Percentiles rank a stretch among this genome's conserved stretches.
These are phyloP conservation scores for Boletellus deceptivus DNA, from an alignment of 1,284 basidiomycete genomes.

Conservation along the genomic window DNA sequence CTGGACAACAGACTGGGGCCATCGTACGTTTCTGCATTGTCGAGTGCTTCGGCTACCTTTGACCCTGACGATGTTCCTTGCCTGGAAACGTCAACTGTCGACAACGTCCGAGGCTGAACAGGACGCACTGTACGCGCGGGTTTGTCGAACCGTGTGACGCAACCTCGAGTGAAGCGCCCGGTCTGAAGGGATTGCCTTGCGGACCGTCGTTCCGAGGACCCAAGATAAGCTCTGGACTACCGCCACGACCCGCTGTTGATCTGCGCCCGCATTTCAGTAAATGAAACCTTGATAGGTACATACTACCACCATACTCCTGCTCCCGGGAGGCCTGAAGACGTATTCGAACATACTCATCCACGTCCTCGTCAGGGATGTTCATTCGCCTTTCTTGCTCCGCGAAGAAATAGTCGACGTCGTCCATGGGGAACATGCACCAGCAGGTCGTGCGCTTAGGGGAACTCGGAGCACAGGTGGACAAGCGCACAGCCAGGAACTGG, in stretches of 20 bases:
- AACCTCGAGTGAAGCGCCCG: neutral
- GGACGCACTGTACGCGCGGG: conserved; percentile 13
- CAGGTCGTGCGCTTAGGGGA: no score
- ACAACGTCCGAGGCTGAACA: neutral
- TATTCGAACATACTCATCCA: conserved; percentile 34
- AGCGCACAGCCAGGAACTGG: no score
- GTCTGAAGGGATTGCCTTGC: neutral
- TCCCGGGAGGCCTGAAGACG: conserved; percentile 21
- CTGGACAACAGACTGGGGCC: neutral
- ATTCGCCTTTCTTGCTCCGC: conserved; percentile 52
- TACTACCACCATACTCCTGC: conserved; percentile 19
- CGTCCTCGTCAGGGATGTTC: conserved; percentile 50
- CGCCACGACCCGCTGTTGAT: conserved; percentile 3
- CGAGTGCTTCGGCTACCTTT: neutral
- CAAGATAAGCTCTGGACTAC: neutral
- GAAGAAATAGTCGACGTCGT: conserved; percentile 45
- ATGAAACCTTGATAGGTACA: neutral
- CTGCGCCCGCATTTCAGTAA: conserved; percentile 5
- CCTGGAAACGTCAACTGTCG: conserved; percentile 1
- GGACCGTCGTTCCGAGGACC: neutral
- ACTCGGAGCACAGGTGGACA: no score
- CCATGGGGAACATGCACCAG: conserved; percentile 7
- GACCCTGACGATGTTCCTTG: neutral
- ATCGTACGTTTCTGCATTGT: neutral
- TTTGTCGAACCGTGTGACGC: neutral